phyloP scores from a whole-genome alignment of 1,284 basidiomycete genomes.

The Austroboletus novae-zelandiae region DNA sequence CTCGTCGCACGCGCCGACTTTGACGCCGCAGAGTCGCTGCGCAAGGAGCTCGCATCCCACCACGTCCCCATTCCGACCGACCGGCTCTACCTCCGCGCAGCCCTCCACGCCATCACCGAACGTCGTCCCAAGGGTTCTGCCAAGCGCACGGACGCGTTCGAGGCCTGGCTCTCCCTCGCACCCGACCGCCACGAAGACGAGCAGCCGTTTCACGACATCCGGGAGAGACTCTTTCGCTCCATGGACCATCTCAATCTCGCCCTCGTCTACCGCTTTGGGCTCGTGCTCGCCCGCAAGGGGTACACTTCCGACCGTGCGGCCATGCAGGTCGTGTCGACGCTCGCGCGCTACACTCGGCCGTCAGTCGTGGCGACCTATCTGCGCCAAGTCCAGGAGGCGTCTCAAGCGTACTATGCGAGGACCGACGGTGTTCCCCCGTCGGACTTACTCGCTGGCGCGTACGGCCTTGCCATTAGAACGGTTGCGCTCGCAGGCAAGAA shows the following conservation, averaged over 20 bases:
- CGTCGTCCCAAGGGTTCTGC: slow-evolving; percentile 3
- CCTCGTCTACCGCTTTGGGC: slow-evolving; percentile 26
- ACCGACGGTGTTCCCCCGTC: not conserved
- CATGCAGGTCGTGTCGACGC: slow-evolving; percentile 21
- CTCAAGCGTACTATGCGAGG: slow-evolving; percentile 8
- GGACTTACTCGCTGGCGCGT: slow-evolving; percentile 11
- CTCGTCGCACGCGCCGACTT: slow-evolving; percentile 25
- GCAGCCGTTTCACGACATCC: slow-evolving; percentile 24
- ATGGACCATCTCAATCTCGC: slow-evolving; percentile 29
- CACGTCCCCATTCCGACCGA: slow-evolving; percentile 22
- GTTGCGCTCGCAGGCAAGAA: slow-evolving; percentile 18
- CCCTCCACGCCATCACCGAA: slow-evolving; percentile 20
- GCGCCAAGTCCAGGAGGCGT: slow-evolving; percentile 14
- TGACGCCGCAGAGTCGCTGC: slow-evolving; percentile 23
- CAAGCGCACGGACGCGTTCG: slow-evolving; percentile 19
- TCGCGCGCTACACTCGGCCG: slow-evolving; percentile 24
- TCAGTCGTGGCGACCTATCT: slow-evolving; percentile 23
- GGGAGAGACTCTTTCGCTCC: slow-evolving; percentile 22
- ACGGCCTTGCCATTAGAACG: slow-evolving; percentile 25
- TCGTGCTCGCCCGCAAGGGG: slow-evolving; percentile 28
- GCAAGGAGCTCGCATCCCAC: slow-evolving; percentile 26
- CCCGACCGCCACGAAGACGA: slow-evolving; percentile 20
- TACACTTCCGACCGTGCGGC: slow-evolving; percentile 17
- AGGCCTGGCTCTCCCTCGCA: slow-evolving; percentile 27
- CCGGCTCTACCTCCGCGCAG: slow-evolving; percentile 25